Evolutionary conservation across 306 rosid species (phyloP).

Genomic region (Prunus campanulata): DNA sequence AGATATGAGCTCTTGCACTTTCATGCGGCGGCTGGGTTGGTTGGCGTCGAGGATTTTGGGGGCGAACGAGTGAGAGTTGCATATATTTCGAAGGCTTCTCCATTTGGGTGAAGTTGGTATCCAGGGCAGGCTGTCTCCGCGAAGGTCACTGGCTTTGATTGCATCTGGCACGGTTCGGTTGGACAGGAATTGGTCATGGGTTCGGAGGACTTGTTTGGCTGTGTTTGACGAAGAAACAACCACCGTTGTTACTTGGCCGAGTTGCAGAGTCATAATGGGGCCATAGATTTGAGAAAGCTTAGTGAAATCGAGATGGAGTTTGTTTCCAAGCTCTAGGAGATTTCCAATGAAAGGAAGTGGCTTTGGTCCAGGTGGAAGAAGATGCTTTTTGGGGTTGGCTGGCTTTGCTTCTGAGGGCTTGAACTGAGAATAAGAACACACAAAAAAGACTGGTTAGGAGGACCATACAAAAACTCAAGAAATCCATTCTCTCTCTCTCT

Average conservation of each 20-base stretch:
- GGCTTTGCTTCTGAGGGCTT: neutral
- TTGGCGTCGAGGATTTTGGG: slow-evolving; percentile 32
- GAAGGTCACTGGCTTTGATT: slow-evolving; percentile 24
- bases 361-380: slow-evolving; percentile 54
- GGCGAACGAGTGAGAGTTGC: slow-evolving; percentile 34
- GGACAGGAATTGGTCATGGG: slow-evolving; percentile 38
- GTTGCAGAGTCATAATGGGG: slow-evolving; percentile 45
- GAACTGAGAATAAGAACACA: neutral
- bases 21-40: slow-evolving; percentile 7
- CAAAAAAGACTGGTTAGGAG: neutral
- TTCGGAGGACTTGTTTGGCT: slow-evolving; percentile 43
- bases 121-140: slow-evolving; percentile 27
- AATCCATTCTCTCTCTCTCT: neutral
- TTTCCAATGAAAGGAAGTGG: slow-evolving; percentile 48
- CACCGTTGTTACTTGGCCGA: slow-evolving; percentile 46
- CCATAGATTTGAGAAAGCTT: slow-evolving; percentile 37
- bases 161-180: slow-evolving; percentile 37
- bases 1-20: slow-evolving; percentile 23
- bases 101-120: slow-evolving; percentile 33
- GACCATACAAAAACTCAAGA: neutral
- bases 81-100: slow-evolving; percentile 40
- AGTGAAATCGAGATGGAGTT: slow-evolving; percentile 51
- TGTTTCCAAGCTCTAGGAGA: slow-evolving; percentile 45
- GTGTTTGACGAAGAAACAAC: slow-evolving; percentile 40
- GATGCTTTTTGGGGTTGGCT: neutral